These are phyloP conservation scores for Aegilops sharonensis DNA, from an alignment of 176 grass and related monocot species.

Conservation along the genomic window DNA sequence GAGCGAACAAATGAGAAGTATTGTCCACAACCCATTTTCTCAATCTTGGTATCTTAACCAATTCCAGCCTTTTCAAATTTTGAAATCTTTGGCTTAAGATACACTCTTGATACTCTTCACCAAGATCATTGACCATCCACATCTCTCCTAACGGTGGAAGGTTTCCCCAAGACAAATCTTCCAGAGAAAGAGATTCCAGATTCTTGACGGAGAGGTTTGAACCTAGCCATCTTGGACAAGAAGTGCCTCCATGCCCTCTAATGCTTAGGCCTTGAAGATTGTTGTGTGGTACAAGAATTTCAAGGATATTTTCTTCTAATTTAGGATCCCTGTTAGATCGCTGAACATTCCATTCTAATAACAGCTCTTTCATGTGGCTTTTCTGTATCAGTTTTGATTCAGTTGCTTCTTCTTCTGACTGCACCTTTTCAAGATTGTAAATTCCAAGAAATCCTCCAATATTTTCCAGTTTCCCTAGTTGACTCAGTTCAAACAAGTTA, in stretches of 20 bases:
- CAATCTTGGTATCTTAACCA: neutral
- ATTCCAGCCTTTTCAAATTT: too few species aligned
- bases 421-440: neutral
- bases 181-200: neutral
- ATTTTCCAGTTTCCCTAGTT: neutral
- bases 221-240: neutral
- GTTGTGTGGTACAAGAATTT: neutral
- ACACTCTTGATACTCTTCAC: too few species aligned
- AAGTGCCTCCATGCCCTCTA: neutral
- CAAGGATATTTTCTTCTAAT: neutral
- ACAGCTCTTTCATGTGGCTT: neutral
- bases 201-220: accelerated
- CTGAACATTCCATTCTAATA: neutral
- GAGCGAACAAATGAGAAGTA: neutral
- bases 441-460: neutral
- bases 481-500: neutral
- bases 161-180: neutral
- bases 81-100: neutral
- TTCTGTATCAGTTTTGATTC: neutral
- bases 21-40: neutral
- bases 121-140: neutral
- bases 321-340: neutral
- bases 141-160: neutral
- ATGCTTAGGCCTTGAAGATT: neutral
- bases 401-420: neutral